phyloP scores from a whole-genome alignment of 345 rosid genomes.

The Murraya koenigii region DNA sequence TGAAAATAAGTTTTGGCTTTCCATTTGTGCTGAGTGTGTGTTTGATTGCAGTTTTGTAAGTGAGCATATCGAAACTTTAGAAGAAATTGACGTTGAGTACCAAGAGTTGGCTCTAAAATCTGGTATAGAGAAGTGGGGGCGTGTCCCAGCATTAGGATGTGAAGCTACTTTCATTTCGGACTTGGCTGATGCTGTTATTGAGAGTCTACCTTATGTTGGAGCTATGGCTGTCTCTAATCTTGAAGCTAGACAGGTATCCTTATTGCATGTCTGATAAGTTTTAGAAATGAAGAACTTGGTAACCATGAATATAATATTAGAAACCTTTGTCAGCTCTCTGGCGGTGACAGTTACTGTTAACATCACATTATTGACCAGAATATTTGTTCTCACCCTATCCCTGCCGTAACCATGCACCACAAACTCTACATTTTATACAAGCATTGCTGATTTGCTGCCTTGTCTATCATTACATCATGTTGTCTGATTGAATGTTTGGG shows the following conservation, averaged over 20 bases:
- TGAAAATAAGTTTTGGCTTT: neutral
- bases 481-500: conserved; percentile 9
- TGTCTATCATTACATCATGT: neutral
- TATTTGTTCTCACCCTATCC: neutral
- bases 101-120: conserved; percentile 89
- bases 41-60: conserved; percentile 77
- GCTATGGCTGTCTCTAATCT: conserved; percentile 98
- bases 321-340: too few species aligned
- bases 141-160: conserved; percentile 94
- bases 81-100: conserved; percentile 97
- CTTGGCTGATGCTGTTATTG: conserved; percentile 96
- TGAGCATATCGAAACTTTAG: conserved; percentile 96
- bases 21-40: conserved; percentile 1
- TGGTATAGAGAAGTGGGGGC: conserved; percentile 94
- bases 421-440: neutral
- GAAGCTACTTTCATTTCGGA: conserved; percentile 93
- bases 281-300: neutral
- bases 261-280: neutral
- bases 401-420: neutral
- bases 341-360: neutral
- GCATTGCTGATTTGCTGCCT: neutral
- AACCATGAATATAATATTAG: too few species aligned
- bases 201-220: conserved; percentile 97
- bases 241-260: conserved; percentile 92
- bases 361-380: neutral